phyloP scores from a whole-genome alignment of 2,329 filamentous ascomycete species.

The Balansia obtecta region DNA sequence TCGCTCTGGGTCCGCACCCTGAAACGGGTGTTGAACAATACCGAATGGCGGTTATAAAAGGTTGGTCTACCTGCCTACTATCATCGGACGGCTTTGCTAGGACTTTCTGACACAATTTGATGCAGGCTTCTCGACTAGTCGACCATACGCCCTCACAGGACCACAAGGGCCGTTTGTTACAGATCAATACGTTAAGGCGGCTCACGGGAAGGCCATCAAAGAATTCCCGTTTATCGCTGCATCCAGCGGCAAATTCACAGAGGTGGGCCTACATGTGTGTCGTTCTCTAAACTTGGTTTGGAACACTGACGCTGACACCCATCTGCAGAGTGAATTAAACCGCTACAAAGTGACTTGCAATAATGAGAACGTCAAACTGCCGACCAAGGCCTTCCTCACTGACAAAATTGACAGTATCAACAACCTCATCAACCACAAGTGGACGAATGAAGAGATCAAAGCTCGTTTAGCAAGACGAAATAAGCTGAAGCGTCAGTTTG shows the following conservation, averaged over 20 bases:
- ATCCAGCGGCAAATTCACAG: constrained; percentile 76
- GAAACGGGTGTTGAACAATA: constrained; percentile 66
- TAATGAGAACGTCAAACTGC: constrained; percentile 59
- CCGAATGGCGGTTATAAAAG: constrained; percentile 78
- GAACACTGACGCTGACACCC: constrained; percentile 15
- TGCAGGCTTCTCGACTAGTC: constrained; percentile 62
- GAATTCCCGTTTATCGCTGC: constrained; percentile 86
- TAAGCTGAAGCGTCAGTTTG: constrained; percentile 52
- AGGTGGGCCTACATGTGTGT: constrained; percentile 36
- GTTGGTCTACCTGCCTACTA: constrained; percentile 26
- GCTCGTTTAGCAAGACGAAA: constrained; percentile 64
- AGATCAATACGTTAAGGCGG: constrained; percentile 70
- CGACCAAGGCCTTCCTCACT: constrained; percentile 56
- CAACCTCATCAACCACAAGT: constrained; percentile 61
- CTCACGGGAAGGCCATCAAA: constrained; percentile 71
- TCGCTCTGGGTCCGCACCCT: constrained; percentile 68
- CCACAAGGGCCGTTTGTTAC: constrained; percentile 70
- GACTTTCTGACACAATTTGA: not conserved
- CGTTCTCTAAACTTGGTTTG: not conserved
- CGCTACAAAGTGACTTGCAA: constrained; percentile 66
- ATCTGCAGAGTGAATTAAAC: constrained; percentile 56
- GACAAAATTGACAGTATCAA: constrained; percentile 75
- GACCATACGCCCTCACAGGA: constrained; percentile 71
- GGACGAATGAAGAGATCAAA: constrained; percentile 73
- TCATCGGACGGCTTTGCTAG: not conserved